phyloP scores from a whole-genome alignment of 257 asterid species.

The Solanum chaucha region DNA sequence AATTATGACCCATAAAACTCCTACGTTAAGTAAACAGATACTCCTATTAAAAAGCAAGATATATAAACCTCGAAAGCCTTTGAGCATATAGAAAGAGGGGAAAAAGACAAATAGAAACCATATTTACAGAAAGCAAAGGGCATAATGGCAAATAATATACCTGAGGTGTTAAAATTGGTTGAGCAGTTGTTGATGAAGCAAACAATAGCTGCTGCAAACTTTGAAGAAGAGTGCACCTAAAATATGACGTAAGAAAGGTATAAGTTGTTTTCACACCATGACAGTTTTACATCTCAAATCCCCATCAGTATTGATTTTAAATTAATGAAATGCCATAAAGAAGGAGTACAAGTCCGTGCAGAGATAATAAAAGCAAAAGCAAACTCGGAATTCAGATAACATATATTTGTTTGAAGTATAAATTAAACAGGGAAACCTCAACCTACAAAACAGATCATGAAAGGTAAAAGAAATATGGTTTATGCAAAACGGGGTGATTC shows the following conservation, averaged over 20 bases:
- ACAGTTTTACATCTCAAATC: not conserved
- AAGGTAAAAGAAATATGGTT: not conserved
- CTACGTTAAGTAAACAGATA: not conserved
- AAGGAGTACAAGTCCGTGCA: not conserved
- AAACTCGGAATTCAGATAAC: not conserved
- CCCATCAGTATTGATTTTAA: not conserved
- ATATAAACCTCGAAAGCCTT: not conserved
- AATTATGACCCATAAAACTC: not conserved
- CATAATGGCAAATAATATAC: conserved; percentile 20
- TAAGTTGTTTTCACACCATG: not conserved
- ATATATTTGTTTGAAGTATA: not conserved
- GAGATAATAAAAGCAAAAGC: not conserved
- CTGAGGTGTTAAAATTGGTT: conserved; percentile 98
- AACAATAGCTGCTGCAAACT: conserved; percentile 88
- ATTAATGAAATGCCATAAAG: not conserved
- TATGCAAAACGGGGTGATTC: not conserved
- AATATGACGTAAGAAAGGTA: conserved; percentile 6
- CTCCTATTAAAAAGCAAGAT: not conserved
- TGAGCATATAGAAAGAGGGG: not conserved
- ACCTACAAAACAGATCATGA: not conserved
- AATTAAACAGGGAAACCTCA: not conserved
- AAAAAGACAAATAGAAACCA: not conserved
- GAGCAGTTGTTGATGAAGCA: conserved; percentile 98
- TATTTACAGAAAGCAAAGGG: not conserved
- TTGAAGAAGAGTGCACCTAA: conserved; percentile 85